A percentile compares a stretch with the other conserved stretches of the same genome.
Evolutionary conservation across 2,329 filamentous ascomycete genomes (phyloP).

Genomic region (Coniochaeta hoffmannii): DNA sequence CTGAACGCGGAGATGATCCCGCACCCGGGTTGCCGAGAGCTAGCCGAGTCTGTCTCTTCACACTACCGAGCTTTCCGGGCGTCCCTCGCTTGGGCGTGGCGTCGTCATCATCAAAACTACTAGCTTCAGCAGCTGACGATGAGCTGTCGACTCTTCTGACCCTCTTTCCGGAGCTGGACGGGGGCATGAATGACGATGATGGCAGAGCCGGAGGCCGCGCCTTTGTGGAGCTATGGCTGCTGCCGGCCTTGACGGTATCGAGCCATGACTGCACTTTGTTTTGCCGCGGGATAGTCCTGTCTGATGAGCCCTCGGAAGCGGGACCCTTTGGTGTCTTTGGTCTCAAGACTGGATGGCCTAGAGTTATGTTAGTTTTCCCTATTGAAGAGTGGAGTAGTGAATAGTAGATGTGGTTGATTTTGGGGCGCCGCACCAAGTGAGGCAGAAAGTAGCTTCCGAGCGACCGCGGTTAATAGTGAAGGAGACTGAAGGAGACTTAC

Average conservation of each 20-base stretch:
- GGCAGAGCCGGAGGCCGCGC: not conserved
- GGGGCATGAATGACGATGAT: not conserved
- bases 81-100: slow-evolving; percentile 3
- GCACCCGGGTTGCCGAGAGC: too few species aligned
- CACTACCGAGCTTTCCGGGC: not conserved
- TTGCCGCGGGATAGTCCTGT: not conserved
- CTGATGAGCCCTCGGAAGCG: not conserved
- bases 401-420: too few species aligned
- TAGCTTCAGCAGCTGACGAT: not conserved
- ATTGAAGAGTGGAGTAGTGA: too few species aligned
- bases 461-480: too few species aligned
- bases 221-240: not conserved
- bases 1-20: not conserved
- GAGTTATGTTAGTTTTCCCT: too few species aligned
- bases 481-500: slow-evolving; percentile 8
- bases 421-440: too few species aligned
- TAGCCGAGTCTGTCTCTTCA: not conserved
- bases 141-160: not conserved
- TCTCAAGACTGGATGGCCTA: too few species aligned
- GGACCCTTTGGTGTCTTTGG: not conserved
- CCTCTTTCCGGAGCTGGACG: not conserved
- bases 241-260: not conserved
- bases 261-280: not conserved
- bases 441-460: too few species aligned
- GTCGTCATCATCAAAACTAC: not conserved